Conservation (phyloP, 441 rosid genomes). For the Pelargonium myrrhifolium region DNA sequence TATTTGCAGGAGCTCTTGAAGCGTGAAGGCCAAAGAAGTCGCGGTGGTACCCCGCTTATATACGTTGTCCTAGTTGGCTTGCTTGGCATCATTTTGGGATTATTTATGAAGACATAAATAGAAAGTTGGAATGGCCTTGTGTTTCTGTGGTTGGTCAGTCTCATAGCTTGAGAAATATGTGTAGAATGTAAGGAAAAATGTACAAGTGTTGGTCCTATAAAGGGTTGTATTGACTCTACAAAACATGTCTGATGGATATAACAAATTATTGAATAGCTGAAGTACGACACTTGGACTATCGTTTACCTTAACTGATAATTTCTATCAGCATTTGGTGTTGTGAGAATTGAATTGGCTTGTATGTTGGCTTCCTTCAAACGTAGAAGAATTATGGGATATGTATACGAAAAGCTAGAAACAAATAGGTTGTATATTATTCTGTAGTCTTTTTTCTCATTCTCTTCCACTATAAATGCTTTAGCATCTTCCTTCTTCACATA, state of each 20-base stretch:
- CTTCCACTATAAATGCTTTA: too few relatives aligned
- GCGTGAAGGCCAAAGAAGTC: slow-evolving; percentile 30
- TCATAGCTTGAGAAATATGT: slow-evolving; percentile 8
- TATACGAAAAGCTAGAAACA: too few relatives aligned
- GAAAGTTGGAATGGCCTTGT: slow-evolving; percentile 11
- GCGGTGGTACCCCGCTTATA: slow-evolving; percentile 31
- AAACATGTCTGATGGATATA: neutral
- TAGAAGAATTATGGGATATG: too few relatives aligned
- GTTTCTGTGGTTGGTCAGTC: neutral
- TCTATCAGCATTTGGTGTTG: too few relatives aligned
- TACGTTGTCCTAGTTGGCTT: slow-evolving; percentile 44
- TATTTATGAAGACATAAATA: slow-evolving; percentile 44
- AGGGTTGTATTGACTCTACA: neutral
- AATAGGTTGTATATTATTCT: too few relatives aligned
- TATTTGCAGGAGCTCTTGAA: slow-evolving; percentile 46
- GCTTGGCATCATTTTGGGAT: slow-evolving; percentile 56
- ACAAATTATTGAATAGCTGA: too few relatives aligned
- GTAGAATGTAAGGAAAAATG: slow-evolving; percentile 12
- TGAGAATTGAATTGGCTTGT: too few relatives aligned
- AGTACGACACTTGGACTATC: too few relatives aligned
- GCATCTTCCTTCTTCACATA: too few relatives aligned
- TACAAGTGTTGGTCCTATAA: neutral
- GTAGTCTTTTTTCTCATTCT: too few relatives aligned
- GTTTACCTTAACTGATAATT: too few relatives aligned
- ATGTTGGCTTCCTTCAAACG: too few relatives aligned